Percentiles rank a stretch among this genome's conserved stretches.
Conservation (phyloP, 2,329 filamentous ascomycete genomes). For the Colletotrichum australisinense region DNA sequence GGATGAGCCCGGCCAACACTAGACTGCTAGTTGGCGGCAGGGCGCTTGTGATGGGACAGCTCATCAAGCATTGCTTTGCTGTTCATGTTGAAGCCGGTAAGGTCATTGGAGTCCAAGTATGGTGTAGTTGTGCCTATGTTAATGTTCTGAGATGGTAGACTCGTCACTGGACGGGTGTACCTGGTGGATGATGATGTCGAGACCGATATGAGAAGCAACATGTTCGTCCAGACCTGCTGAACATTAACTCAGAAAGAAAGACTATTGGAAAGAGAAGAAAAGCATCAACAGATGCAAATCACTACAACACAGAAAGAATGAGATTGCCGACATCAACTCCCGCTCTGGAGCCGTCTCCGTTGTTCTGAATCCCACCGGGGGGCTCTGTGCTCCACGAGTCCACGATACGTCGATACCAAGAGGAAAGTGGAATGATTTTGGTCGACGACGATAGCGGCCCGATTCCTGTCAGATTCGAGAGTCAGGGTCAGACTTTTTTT, state of each 20-base stretch:
- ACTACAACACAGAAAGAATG: background rate
- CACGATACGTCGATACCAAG: background rate
- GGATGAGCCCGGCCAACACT: background rate
- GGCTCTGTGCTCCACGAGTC: background rate
- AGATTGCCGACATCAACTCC: slow-evolving; percentile 33
- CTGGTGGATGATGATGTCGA: background rate
- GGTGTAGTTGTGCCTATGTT: background rate
- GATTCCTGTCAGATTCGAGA: background rate
- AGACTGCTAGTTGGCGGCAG: background rate
- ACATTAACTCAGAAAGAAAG: background rate
- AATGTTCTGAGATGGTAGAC: background rate
- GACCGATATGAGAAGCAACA: background rate
- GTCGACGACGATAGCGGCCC: slow-evolving; percentile 4
- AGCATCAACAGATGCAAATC: background rate
- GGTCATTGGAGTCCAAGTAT: background rate
- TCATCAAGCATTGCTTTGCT: background rate
- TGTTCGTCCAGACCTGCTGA: background rate
- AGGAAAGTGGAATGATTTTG: background rate
- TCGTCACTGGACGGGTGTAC: background rate
- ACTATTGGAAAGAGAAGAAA: background rate
- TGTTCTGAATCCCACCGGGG: slow-evolving; percentile 12
- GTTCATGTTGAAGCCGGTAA: background rate
- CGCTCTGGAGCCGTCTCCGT: slow-evolving; percentile 25
- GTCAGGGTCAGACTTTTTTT: background rate
- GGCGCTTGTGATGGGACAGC: background rate